Base-by-base conservation (phyloP, 202 grass and related monocot species). In the Schoenoplectus tabernaemontani region DNA sequence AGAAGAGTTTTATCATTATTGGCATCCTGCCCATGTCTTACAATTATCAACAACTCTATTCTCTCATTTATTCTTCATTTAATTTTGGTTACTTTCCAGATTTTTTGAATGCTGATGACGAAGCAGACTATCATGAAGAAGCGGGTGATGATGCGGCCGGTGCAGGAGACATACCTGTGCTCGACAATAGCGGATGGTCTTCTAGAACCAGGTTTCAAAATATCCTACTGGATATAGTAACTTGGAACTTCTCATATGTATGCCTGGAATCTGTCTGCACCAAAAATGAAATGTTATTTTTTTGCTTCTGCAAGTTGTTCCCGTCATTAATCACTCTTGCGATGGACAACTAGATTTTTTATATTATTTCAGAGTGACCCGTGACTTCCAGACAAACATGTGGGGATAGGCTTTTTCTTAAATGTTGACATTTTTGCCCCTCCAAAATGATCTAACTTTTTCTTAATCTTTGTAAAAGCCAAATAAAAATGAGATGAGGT, bases 111-210 rank as follows among this genome's bases (percentile, higher is more conserved):
- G 91, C 80, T 59, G 96, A 98, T 50, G 96, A 98, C 38, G 96
- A 92, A 50, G 88, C 46, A 44, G 90, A 95, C 57, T 90, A 85
- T 76, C 83, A 87, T 59, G 82, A 88, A 59, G 89, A 84, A 20
- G 83, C 73, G 59, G 82, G 84, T 68, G 65, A 91, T 71, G 88
- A 98, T 8, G 81, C 61, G 56, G 85, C 70, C 56, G 91, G 87
- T 87, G 84, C 83, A 79, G 88, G 88, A 72, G 96, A 98, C 47
- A 81, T 88, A 69, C 89, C 84, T 39, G 93, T 86, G 56, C 87
- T 90, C 78, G 96, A 98, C 34, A 93, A 89, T 84, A 98, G 91
- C 63, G 88, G 96, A 19, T 98, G 96, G 96, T 98, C 96, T 84
- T 92, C 96, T 75, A 90, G 96, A 58, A 98, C 96, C 24, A 92